Conservation (phyloP, 257 asterid genomes). For the Prunella vulgaris region DNA sequence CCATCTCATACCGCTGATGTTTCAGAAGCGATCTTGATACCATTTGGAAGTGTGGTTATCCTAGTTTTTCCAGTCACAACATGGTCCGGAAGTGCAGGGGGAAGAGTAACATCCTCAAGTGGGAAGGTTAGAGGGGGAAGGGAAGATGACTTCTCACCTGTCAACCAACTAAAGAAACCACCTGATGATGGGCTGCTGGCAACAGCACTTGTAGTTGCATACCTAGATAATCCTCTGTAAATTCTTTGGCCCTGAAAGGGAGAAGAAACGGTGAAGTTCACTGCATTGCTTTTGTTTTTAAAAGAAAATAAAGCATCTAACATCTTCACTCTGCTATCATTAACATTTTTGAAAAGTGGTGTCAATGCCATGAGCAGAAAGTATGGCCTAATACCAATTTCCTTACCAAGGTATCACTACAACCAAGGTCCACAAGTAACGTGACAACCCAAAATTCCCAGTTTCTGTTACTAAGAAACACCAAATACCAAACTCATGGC, state of each 20-base stretch:
- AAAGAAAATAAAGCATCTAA: neutral
- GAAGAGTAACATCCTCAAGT: slow-evolving; percentile 44
- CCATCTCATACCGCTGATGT: slow-evolving; percentile 52
- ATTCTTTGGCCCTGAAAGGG: slow-evolving; percentile 35
- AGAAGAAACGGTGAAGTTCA: neutral
- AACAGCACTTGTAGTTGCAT: slow-evolving; percentile 53
- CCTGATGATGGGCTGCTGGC: slow-evolving; percentile 56
- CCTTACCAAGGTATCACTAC: too few species aligned
- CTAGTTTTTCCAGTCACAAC: slow-evolving; percentile 60
- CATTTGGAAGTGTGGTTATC: slow-evolving; percentile 65
- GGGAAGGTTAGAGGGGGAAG: slow-evolving; percentile 63
- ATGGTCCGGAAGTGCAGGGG: slow-evolving; percentile 64
- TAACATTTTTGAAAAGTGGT: neutral
- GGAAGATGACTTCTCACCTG: slow-evolving; percentile 48
- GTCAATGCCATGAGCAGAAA: too few species aligned
- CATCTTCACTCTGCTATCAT: neutral
- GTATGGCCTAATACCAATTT: too few species aligned
- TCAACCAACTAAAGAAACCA: slow-evolving; percentile 62
- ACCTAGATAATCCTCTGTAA: slow-evolving; percentile 41
- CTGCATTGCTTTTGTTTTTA: neutral
- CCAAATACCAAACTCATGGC: neutral
- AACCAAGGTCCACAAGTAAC: neutral
- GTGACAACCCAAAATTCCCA: neutral
- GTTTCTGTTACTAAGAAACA: neutral
- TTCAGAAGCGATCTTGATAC: slow-evolving; percentile 70